Evolutionary conservation across 805 yeast species (phyloP).

Genomic region (Sugiyamaella smithiae): DNA sequence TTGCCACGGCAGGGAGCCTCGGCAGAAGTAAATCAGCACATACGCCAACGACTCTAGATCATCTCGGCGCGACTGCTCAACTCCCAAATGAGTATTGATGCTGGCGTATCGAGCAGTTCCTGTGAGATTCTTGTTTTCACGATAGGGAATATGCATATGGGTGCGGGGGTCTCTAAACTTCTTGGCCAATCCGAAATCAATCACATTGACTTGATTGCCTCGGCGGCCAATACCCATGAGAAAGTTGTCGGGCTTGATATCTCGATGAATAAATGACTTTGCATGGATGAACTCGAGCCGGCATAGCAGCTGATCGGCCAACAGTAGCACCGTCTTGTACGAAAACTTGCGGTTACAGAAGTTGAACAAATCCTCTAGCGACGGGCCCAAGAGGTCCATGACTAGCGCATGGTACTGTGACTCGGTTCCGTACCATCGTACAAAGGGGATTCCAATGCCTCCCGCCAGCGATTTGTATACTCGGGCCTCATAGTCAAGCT

Average conservation of each 20-base stretch:
- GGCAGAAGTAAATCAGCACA: conserved; percentile 88
- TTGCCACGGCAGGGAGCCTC: conserved; percentile 98
- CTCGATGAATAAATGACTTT: conserved; percentile 82
- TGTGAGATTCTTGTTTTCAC: conserved; percentile 93
- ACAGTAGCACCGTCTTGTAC: conserved; percentile 84
- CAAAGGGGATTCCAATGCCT: conserved; percentile 95
- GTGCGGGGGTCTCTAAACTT: conserved; percentile 93
- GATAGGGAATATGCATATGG: conserved; percentile 90
- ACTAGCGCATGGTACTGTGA: conserved; percentile 97
- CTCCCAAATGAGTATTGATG: conserved; percentile 93
- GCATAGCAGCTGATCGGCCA: conserved; percentile 92
- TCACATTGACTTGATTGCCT: conserved; percentile 92
- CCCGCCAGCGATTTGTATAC: conserved; percentile 93
- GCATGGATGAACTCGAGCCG: conserved; percentile 96
- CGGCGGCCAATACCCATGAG: conserved; percentile 88
- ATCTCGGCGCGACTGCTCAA: conserved; percentile 95
- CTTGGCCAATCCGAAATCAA: conserved; percentile 91
- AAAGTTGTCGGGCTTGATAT: conserved; percentile 80
- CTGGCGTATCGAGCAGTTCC: conserved; percentile 98
- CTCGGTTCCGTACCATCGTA: conserved; percentile 95
- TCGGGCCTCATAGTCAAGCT: conserved; percentile 92
- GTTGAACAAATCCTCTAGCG: conserved; percentile 91
- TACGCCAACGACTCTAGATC: conserved; percentile 94
- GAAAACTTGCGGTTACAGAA: conserved; percentile 93
- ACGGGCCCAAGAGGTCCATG: conserved; percentile 91